Base-by-base conservation (phyloP, 257 asterid species). In the Solanum bulbocastanum region DNA sequence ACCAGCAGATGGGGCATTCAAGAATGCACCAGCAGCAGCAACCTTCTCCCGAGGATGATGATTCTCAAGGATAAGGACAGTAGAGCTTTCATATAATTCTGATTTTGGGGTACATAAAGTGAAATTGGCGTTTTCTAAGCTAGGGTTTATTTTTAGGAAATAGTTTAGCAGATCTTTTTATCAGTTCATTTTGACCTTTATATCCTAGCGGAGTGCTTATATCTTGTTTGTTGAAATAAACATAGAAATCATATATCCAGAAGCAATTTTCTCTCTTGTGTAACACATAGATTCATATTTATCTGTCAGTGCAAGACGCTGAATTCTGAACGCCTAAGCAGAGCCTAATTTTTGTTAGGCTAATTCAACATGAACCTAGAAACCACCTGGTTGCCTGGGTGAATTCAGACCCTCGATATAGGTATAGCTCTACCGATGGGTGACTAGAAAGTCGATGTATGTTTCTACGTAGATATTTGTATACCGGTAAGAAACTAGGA, bases 41-140 rank as follows among this genome's bases (percentile, higher is more conserved):
- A 8, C 84, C 87, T 60, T 90, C 95, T 40, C 83, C 95, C 0
- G 90, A 93, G 88, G 93, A 92, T 78, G 92, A 93, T 3, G 30
- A 30, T 87, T 94, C 98, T 62, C 95, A 91, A 87, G 95, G 92
- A 85, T 93, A 95, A 56, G 94, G 91, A 65, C 93, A 91, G 40
- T 93, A 92, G 87, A 83, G 20, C 11, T 81, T 30, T 16, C 42
- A 30, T 35, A 81, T 81, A 18, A 46, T 81, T 25, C 20, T 65
- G 36, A 30, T 81, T 44, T 56, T 46, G 68, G 40, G 18, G 85
- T 79, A 46, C 39, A 16, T 79, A 79, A 9, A n/a, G 40, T 79
- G 27, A 46, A 44, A 27, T 30, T 79, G 85, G 18, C 1, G 85
- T 81, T 81, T 44, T 15, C 60, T 42, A 52, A 79, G 39, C 84